phyloP scores from a whole-genome alignment of 306 rosid genomes.

The Begonia masoniana region DNA sequence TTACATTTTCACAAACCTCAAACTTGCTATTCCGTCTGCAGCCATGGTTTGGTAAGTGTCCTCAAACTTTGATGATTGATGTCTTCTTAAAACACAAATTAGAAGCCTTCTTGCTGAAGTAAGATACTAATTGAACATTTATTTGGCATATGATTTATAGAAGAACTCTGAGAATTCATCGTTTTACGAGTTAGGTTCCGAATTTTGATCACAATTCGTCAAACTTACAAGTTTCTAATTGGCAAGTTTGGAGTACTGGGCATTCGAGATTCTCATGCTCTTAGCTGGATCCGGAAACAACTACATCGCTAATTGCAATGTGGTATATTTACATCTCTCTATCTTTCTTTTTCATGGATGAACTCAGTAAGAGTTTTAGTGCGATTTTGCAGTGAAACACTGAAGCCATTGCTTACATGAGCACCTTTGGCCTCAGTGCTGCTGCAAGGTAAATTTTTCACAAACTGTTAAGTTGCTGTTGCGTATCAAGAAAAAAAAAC shows the following conservation, averaged over 20 bases:
- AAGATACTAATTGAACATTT: no score
- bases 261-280: conserved; percentile 70
- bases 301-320: conserved; percentile 71
- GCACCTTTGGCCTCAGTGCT: conserved; percentile 67
- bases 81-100: no score
- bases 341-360: no score
- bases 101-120: no score
- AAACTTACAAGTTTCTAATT: neutral
- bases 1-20: conserved; percentile 29
- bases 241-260: conserved; percentile 89
- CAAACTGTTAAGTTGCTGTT: no score
- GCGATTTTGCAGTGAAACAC: conserved; percentile 35
- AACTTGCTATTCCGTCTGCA: conserved; percentile 65
- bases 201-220: no score
- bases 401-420: conserved; percentile 53
- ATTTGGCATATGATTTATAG: no score
- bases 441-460: conserved; percentile 45
- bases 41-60: conserved; percentile 66
- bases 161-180: no score
- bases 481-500: no score
- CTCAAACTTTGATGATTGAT: neutral
- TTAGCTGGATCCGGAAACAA: conserved; percentile 56
- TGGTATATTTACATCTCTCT: conserved; percentile 31
- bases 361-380: no score
- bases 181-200: no score